Conservation (phyloP, 2,329 filamentous ascomycete species). For the Colletotrichum somersetense region DNA sequence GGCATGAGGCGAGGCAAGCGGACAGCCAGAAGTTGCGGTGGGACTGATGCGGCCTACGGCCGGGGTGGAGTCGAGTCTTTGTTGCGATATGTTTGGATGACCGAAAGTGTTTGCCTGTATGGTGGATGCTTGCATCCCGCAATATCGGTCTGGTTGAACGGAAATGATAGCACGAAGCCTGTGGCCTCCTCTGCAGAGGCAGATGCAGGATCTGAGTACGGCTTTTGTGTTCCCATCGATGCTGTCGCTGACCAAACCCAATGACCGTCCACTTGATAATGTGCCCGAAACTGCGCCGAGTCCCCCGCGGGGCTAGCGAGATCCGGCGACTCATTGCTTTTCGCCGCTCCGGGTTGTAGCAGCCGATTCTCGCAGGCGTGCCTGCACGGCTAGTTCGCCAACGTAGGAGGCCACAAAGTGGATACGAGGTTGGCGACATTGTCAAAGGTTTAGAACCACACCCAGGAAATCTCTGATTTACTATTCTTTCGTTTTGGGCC, state of each 20-base stretch:
- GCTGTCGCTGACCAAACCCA: not conserved
- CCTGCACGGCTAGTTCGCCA: slow-evolving; percentile 15
- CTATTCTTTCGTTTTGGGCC: not conserved
- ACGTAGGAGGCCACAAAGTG: slow-evolving; percentile 24
- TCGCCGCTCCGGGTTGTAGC: slow-evolving; percentile 1
- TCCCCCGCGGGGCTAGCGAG: not conserved
- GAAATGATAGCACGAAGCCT: not conserved
- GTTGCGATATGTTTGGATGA: slow-evolving; percentile 15
- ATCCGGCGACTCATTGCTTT: not conserved
- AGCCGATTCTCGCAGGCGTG: slow-evolving; percentile 33
- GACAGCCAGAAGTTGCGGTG: not conserved
- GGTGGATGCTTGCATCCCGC: slow-evolving; percentile 31
- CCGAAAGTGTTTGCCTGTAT: slow-evolving; percentile 5
- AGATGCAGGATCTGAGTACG: not conserved
- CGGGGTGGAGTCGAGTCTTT: not conserved
- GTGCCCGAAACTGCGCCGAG: not conserved
- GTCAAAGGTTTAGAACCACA: slow-evolving; percentile 15
- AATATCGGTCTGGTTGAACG: not conserved
- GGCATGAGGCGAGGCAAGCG: not conserved
- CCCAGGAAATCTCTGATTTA: slow-evolving; percentile 21
- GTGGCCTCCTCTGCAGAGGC: not conserved
- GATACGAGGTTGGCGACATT: slow-evolving; percentile 17
- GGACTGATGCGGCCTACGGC: slow-evolving; percentile 1
- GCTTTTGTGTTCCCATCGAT: not conserved
- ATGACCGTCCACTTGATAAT: not conserved